Evolutionary conservation across 371 early-diverging fungal genomes (phyloP), one percentile per base, ranked within the genome.

Genomic region (Entomophthora muscae): DNA sequence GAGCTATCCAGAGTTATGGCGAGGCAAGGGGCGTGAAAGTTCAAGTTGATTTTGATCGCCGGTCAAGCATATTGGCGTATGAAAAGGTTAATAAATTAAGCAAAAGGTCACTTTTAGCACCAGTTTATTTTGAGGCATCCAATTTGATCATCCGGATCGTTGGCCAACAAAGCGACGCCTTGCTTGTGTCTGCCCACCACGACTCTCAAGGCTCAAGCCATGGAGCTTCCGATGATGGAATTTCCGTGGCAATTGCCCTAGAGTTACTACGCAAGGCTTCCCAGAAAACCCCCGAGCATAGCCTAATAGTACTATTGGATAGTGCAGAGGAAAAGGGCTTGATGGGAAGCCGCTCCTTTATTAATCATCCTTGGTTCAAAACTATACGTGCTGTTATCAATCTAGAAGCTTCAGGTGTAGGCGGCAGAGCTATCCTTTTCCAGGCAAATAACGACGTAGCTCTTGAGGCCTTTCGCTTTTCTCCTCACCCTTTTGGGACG

Each of bases 171-270:
- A 42, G 10, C 42, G 42, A 42, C 42, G 71, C 83, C 0, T 63
- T 84, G 31, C 73, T 81, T 1, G 66, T 85, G n/a, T 70, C 73
- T 26, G 75, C 81, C 0, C 85, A 83, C 69, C 78, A 71, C 66
- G 86, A 53, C 32, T 82, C 85, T 24, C 84, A 85, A 0, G 76
- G 85, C 17, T 75, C 84, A 22, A 84, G 88, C 66, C 75, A 81
- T 61, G 94, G 94, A 60, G 89, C 85, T 17, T 86, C 85, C 13
- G 94, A 93, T 68, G 84, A 90, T 69, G 93, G 91, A 3, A 82
- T 90, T 51, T 82, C 84, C 26, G 83, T 88, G 2, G 81, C 75
- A 0, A 79, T 78, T 13, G 77, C 79, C 56, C 68, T 93, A 21
- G 92, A 90, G 70, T 21, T 61, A 29, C 28, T 64, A 7, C 31